Base-by-base conservation (phyloP, 805 yeast species). In the Kazachstania psychrophila region DNA sequence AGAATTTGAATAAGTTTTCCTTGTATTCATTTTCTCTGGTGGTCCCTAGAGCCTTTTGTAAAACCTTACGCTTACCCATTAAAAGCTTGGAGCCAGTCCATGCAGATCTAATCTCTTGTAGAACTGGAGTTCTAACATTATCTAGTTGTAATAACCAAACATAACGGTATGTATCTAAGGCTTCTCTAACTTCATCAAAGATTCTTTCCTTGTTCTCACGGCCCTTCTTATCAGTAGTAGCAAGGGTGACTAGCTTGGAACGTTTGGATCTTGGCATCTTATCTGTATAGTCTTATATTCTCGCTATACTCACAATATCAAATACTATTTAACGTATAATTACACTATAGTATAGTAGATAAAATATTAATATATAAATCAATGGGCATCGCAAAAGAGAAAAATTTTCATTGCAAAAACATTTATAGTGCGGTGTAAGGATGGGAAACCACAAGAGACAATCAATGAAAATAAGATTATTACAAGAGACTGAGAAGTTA, bases 261-360 rank as follows among this genome's bases (percentile, higher is more conserved):
- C 97, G 89, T 61, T 79, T 88, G 25, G 96, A 87, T 73, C 95
- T 85, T 44, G 98, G 96, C 98, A 89, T 89, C 40, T 48, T n/a
- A n/a, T n/a, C n/a, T n/a, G n/a, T n/a, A n/a, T n/a, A n/a, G n/a
- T n/a, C n/a, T n/a, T n/a, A n/a, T n/a, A n/a, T n/a, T n/a, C n/a
- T n/a, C n/a, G n/a, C n/a, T n/a, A n/a, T n/a, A n/a, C n/a, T n/a
- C n/a, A n/a, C n/a, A n/a, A n/a, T n/a, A n/a, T n/a, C n/a, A n/a
- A n/a, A n/a, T n/a, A n/a, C n/a, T n/a, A n/a, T n/a, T n/a, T n/a
- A n/a, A n/a, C n/a, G n/a, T n/a, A n/a, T n/a, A n/a, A n/a, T n/a
- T n/a, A n/a, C n/a, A n/a, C n/a, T n/a, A n/a, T n/a, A n/a, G n/a
- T n/a, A n/a, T n/a, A n/a, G n/a, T n/a, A n/a, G n/a, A n/a, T n/a